Percentiles rank a stretch among this genome's conserved stretches.
Conservation (phyloP, 2,329 filamentous ascomycete species). For the Calonectria pauciramosa region DNA sequence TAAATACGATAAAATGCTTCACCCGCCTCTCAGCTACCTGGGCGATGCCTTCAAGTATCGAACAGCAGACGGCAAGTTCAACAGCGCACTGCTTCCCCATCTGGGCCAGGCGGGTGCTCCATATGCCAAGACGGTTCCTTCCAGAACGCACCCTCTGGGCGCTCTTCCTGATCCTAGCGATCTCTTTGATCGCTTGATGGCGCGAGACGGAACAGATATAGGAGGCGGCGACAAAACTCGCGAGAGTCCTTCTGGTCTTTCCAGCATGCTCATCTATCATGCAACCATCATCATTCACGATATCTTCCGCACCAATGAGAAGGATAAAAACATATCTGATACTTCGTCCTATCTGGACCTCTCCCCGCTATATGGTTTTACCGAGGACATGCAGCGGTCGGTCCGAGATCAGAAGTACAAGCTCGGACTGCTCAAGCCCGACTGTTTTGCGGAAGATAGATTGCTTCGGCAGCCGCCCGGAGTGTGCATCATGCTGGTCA, state of each 20-base stretch:
- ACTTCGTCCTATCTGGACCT: conserved; percentile 63
- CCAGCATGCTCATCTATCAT: conserved; percentile 61
- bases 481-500: conserved; percentile 76
- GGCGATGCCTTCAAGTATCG: conserved; percentile 44
- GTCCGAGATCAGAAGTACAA: conserved; percentile 51
- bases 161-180: conserved; percentile 47
- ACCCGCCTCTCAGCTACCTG: conserved; percentile 40
- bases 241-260: conserved; percentile 59
- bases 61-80: conserved; percentile 47
- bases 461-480: conserved; percentile 76
- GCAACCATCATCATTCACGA: conserved; percentile 68
- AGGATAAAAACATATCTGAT: conserved; percentile 46
- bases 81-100: conserved; percentile 45
- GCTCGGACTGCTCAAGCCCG: conserved; percentile 61
- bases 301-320: conserved; percentile 56
- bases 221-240: conserved; percentile 1
- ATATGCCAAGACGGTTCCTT: conserved; percentile 48
- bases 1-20: conserved; percentile 41
- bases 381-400: conserved; percentile 48
- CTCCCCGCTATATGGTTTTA: conserved; percentile 58
- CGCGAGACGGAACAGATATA: conserved; percentile 32
- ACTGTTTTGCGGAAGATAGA: conserved; percentile 76
- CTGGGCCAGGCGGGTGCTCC: conserved; percentile 48
- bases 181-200: conserved; percentile 50
- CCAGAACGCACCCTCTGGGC: conserved; percentile 39